phyloP scores from a whole-genome alignment of 768 basidiomycete genomes.

The Rubroboletus satanas region DNA sequence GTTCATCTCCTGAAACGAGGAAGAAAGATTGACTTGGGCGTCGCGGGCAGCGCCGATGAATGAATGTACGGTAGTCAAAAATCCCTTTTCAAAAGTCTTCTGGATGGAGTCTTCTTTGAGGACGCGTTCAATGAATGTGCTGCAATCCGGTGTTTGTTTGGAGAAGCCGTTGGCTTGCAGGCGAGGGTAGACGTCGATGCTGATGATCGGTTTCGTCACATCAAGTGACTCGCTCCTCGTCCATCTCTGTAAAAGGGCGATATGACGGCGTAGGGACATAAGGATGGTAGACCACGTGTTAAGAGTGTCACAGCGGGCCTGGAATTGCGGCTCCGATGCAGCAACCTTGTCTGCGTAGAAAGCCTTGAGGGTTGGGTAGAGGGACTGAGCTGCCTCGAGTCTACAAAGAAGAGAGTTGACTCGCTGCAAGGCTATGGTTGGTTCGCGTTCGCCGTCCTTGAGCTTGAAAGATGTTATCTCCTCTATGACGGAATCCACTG shows the following conservation, averaged over 20 bases:
- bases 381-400: conserved; percentile 76
- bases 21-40: conserved; percentile 76
- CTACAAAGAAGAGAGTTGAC: conserved; percentile 66
- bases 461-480: conserved; percentile 80
- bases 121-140: conserved; percentile 89
- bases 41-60: conserved; percentile 84
- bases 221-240: conserved; percentile 91
- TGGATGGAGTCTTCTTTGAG: conserved; percentile 97
- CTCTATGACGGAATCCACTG: conserved; percentile 78
- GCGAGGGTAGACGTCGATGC: conserved; percentile 44
- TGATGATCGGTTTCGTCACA: conserved; percentile 75
- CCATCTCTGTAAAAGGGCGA: conserved; percentile 82
- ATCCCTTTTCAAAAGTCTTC: conserved; percentile 88
- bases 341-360: conserved; percentile 74
- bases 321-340: conserved; percentile 63
- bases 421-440: conserved; percentile 51
- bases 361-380: conserved; percentile 82
- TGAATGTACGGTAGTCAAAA: conserved; percentile 79
- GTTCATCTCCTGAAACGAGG: conserved; percentile 80
- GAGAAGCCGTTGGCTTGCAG: conserved; percentile 31
- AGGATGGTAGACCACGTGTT: conserved; percentile 92
- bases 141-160: conserved; percentile 56
- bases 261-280: conserved; percentile 77
- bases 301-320: conserved; percentile 82
- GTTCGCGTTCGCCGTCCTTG: conserved; percentile 33